Percentiles rank a stretch among this genome's conserved stretches.
Conservation (phyloP, 78 protist genomes). For the Pigoraptor vietnamica region DNA sequence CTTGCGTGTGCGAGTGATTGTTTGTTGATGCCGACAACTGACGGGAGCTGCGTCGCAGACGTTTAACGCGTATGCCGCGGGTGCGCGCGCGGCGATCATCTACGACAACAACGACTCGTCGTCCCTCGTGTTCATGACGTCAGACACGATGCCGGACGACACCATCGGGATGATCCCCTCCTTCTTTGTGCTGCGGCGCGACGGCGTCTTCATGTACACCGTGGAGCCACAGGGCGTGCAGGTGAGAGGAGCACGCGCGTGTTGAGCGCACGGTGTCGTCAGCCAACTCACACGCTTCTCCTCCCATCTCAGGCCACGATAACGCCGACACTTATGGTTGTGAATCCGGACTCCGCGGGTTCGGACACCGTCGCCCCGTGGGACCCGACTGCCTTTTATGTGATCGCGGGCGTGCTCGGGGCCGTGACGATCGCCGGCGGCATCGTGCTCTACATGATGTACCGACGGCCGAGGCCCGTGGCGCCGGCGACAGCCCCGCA, state of each 20-base stretch:
- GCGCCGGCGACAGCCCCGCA: neutral
- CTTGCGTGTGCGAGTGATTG: too few species aligned
- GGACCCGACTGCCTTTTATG: too few species aligned
- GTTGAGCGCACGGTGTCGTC: too few species aligned
- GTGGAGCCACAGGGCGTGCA: neutral
- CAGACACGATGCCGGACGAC: neutral
- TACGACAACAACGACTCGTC: neutral
- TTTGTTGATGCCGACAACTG: too few species aligned
- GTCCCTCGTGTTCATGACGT: neutral
- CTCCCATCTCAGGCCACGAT: too few species aligned
- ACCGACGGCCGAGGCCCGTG: neutral
- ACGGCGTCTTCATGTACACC: neutral
- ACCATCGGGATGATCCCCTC: neutral
- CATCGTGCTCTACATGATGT: neutral
- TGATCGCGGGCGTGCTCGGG: too few species aligned
- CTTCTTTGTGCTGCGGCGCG: neutral
- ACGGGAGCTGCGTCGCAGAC: neutral
- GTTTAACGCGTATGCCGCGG: neutral
- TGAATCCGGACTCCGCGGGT: too few species aligned
- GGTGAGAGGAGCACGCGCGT: neutral
- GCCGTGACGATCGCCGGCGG: neutral
- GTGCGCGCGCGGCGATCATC: neutral
- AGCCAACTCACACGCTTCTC: too few species aligned
- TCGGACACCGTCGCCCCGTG: too few species aligned
- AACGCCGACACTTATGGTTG: too few species aligned